Evolutionary conservation across 1,284 basidiomycete genomes (phyloP).

Genomic region (Phylloboletellus chloephorus): DNA sequence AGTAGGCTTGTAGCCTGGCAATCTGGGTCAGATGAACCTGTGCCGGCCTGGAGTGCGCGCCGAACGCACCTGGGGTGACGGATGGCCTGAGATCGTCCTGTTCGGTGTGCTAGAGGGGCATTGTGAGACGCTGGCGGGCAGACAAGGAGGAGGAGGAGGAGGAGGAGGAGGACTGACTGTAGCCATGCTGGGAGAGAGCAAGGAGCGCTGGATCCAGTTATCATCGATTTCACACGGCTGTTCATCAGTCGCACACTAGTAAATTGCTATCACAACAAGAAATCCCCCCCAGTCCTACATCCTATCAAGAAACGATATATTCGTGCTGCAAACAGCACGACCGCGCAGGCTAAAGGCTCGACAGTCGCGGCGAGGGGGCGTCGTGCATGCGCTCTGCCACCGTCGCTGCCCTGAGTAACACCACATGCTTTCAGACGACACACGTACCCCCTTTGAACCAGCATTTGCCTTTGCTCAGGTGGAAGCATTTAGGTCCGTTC

Average conservation of each 20-base stretch:
- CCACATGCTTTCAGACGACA: neutral
- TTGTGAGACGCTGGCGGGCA: constrained; percentile 7
- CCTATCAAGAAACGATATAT: constrained; percentile 18
- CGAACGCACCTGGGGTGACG: constrained; percentile 53
- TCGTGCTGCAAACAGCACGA: too few relatives aligned
- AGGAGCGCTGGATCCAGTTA: constrained; percentile 24
- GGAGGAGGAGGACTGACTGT: constrained; percentile 31
- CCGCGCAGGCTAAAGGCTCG: constrained; percentile 8
- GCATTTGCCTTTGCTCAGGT: constrained; percentile 66
- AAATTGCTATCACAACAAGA: constrained; percentile 30
- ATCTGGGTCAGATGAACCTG: constrained; percentile 18
- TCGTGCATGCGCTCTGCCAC: constrained; percentile 30
- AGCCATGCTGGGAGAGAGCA: constrained; percentile 36
- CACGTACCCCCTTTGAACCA: constrained; percentile 76
- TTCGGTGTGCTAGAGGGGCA: constrained; percentile 45
- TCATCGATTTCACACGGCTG: constrained; percentile 34
- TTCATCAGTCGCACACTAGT: constrained; percentile 15
- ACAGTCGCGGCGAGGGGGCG: constrained; percentile 15
- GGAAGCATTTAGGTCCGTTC: constrained; percentile 64
- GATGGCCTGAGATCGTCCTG: constrained; percentile 61
- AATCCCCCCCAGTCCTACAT: constrained; percentile 18
- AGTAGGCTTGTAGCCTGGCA: constrained; percentile 66
- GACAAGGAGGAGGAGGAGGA: constrained; percentile 12
- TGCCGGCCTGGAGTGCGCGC: neutral
- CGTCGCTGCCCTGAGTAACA: constrained; percentile 6